Base-by-base conservation (phyloP, 2,329 filamentous ascomycete genomes). In the Harringtonia aguacate region DNA sequence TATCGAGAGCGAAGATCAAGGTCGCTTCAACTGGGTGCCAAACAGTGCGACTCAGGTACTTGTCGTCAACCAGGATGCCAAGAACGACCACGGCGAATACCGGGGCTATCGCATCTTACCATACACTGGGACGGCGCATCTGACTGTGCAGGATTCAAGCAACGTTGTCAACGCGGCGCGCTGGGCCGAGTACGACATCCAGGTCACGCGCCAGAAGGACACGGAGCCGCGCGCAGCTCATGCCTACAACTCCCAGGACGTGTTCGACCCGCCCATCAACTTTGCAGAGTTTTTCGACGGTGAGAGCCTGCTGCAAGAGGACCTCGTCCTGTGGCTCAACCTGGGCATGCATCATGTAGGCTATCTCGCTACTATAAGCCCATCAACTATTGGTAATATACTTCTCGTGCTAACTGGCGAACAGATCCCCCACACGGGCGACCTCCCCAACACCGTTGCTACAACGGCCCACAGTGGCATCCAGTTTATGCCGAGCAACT, bases 361-460 rank as follows among this genome's bases (percentile, higher is more conserved):
- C 8, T 22, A 29, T n/a, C n/a, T n/a, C n/a, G n/a, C n/a, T n/a
- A n/a, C n/a, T n/a, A n/a, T n/a, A n/a, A n/a, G n/a, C n/a, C n/a
- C n/a, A n/a, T n/a, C n/a, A n/a, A n/a, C n/a, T n/a, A n/a, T n/a
- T n/a, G n/a, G n/a, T n/a, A n/a, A n/a, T n/a, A n/a, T n/a, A n/a
- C n/a, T n/a, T n/a, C n/a, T n/a, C n/a, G n/a, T n/a, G n/a, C n/a
- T n/a, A n/a, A 13, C 28, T 29, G 28, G 13, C 28, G 8, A 7
- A 9, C 17, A 35, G 33, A 15, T 35, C n/a, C 69, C 73, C 10
- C 67, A 73, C 51, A 69, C 71, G 2, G 66, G 64, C 18, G 71
- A 74, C 50, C 54, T 76, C 13, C 73, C 72, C 17, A 74, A 73
- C 51, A 76, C 73, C 0, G 64, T 75, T 41, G 65, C 68, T 55